Conservation (phyloP, 768 basidiomycete genomes). For the Asterophora parasitica region DNA sequence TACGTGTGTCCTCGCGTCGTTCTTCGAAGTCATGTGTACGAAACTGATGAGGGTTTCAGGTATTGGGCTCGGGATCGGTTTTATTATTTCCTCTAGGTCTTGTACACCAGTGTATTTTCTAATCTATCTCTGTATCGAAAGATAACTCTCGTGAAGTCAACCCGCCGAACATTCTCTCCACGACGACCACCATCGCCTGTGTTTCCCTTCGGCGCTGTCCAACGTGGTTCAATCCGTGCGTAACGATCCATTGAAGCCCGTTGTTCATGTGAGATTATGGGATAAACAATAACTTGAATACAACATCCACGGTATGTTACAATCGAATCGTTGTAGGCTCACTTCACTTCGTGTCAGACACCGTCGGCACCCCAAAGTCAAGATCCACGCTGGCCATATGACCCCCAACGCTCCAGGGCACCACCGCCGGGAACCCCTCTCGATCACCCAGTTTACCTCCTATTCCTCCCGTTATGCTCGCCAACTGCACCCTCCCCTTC, state of each 20-base stretch:
- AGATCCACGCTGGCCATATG: slow-evolving; percentile 1
- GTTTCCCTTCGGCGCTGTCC: too few species aligned
- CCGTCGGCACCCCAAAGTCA: not conserved
- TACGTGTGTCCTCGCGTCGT: slow-evolving; percentile 2
- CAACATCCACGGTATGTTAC: too few species aligned
- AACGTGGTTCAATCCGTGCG: too few species aligned
- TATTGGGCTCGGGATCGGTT: slow-evolving; percentile 5
- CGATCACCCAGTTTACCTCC: slow-evolving; percentile 23
- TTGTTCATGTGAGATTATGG: too few species aligned
- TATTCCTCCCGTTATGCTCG: slow-evolving; percentile 9
- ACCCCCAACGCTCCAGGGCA: slow-evolving; percentile 19
- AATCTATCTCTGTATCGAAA: slow-evolving; percentile 18
- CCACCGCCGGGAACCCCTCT: slow-evolving; percentile 21
- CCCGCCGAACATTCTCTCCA: too few species aligned
- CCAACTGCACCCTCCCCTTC: slow-evolving; percentile 14
- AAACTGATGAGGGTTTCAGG: not conserved
- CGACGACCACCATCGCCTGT: too few species aligned
- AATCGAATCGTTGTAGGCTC: too few species aligned
- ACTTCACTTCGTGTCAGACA: not conserved
- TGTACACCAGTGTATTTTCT: slow-evolving; percentile 34
- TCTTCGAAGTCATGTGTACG: not conserved
- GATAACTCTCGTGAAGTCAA: not conserved
- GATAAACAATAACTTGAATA: too few species aligned
- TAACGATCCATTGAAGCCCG: too few species aligned
- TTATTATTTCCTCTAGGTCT: slow-evolving; percentile 18